Evolutionary conservation across 441 rosid genomes (phyloP), one percentile per base, ranked within the genome.

Genomic region (Jatropha podagrica): DNA sequence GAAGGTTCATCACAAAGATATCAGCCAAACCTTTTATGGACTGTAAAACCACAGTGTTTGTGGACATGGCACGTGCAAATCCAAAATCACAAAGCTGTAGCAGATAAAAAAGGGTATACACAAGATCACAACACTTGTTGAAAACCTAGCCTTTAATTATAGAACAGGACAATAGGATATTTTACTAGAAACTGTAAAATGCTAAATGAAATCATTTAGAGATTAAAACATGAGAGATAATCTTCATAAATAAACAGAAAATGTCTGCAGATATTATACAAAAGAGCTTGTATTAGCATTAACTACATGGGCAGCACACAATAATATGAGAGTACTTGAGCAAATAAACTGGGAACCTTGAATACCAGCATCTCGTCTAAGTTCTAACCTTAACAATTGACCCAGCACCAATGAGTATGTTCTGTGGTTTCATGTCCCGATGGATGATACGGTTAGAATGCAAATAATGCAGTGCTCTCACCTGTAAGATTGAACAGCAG

Each of bases 351-450:
- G 64, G 69, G 49, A 60, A 49, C 67, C 26, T 17, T 44, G n/a
- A 66, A 73, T 20, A 60, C 44, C 41, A 60, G 52, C 10, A 52
- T 49, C 48, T 59, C 10, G 26, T 40, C 81, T 6, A 44, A 44
- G 8, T 44, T 44, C 48, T 79, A 78, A 95, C 99, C 99, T 96
- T 96, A 65, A 96, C 97, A 59, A 96, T 82, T 72, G 98, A 90
- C 18, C 97, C 97, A 75, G 98, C 91, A 78, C 99, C 96, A 68
- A 96, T 92, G 74, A 94, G 93, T 80, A 96, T 96, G 87, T 96
- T 96, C 67, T 96, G 99, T 18, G 99, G 99, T 85, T 96, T 96
- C 99, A 96, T 92, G 79, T 96, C 99, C 64, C 98, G 94, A 81
- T 96, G 99, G 68, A 96, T 96, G 76, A 96, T 96, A 75, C 99